Conservation (phyloP, 1,284 basidiomycete genomes). For the Rhodotorula sp. region DNA sequence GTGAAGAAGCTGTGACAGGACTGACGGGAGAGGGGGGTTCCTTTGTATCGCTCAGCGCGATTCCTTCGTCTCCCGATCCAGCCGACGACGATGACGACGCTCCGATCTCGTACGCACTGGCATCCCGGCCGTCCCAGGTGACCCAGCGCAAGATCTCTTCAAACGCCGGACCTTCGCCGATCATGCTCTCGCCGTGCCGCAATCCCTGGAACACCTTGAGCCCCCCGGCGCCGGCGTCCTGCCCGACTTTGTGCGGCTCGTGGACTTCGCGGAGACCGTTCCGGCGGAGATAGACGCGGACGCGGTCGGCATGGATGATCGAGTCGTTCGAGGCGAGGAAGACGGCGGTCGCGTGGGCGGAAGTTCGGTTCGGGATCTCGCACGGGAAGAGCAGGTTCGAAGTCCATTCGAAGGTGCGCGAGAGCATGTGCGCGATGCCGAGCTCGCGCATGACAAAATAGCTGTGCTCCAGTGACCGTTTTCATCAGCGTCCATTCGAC, state of each 20-base stretch:
- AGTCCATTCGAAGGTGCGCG: slow-evolving; percentile 65
- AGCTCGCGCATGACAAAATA: slow-evolving; percentile 84
- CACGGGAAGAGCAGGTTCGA: slow-evolving; percentile 84
- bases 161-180: slow-evolving; percentile 16
- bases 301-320: slow-evolving; percentile 65
- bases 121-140: slow-evolving; percentile 15
- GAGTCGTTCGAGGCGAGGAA: slow-evolving; percentile 76
- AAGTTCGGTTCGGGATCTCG: slow-evolving; percentile 74
- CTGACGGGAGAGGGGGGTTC: background rate
- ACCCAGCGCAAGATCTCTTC: slow-evolving; percentile 25
- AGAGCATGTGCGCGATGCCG: slow-evolving; percentile 79
- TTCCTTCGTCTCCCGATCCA: background rate
- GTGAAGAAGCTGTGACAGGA: background rate
- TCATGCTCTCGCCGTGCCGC: slow-evolving; percentile 35
- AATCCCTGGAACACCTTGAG: slow-evolving; percentile 34
- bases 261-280: slow-evolving; percentile 24
- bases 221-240: slow-evolving; percentile 19
- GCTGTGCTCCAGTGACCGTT: slow-evolving; percentile 46
- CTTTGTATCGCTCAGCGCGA: too few relatives aligned
- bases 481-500: background rate
- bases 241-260: slow-evolving; percentile 7
- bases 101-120: slow-evolving; percentile 10
- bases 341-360: slow-evolving; percentile 58
- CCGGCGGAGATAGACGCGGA: slow-evolving; percentile 22
- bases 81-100: background rate